These are phyloP conservation scores for Naumovozyma baii DNA, from an alignment of 805 yeast genomes.

Conservation along the genomic window DNA sequence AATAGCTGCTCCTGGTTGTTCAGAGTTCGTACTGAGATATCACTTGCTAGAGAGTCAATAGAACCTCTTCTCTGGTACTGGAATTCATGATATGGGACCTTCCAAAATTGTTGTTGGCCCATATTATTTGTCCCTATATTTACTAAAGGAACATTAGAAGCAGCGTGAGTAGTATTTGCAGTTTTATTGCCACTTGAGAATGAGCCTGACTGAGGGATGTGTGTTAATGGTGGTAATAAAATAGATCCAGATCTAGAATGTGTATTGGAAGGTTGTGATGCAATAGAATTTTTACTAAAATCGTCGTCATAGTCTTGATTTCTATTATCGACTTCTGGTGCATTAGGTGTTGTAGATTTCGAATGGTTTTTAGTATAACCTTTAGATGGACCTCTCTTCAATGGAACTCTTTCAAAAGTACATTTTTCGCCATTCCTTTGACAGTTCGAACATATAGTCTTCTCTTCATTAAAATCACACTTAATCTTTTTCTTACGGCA, in stretches of 20 bases:
- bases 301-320: background rate
- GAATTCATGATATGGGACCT: conserved; percentile 30
- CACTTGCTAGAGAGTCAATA: conserved; percentile 25
- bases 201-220: conserved; percentile 13
- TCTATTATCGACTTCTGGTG: background rate
- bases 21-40: conserved; percentile 18
- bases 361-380: conserved; percentile 43
- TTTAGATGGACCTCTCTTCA: conserved; percentile 73
- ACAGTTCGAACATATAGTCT: conserved; percentile 56
- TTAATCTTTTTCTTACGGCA: conserved; percentile 65
- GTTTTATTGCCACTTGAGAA: background rate
- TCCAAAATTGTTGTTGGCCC: conserved; percentile 29
- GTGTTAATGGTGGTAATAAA: conserved; percentile 27
- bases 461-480: conserved; percentile 53
- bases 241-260: conserved; percentile 15
- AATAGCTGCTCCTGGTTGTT: conserved; percentile 15
- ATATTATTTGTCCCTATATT: conserved; percentile 3
- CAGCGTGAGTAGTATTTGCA: background rate
- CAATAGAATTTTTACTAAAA: background rate
- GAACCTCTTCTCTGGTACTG: conserved; percentile 26
- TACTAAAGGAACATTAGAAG: background rate
- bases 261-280: conserved; percentile 5
- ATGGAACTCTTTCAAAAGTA: conserved; percentile 58
- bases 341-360: background rate
- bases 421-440: conserved; percentile 50